Base-by-base conservation (phyloP, 164 flowering plant species). In the Amborella trichopoda region DNA sequence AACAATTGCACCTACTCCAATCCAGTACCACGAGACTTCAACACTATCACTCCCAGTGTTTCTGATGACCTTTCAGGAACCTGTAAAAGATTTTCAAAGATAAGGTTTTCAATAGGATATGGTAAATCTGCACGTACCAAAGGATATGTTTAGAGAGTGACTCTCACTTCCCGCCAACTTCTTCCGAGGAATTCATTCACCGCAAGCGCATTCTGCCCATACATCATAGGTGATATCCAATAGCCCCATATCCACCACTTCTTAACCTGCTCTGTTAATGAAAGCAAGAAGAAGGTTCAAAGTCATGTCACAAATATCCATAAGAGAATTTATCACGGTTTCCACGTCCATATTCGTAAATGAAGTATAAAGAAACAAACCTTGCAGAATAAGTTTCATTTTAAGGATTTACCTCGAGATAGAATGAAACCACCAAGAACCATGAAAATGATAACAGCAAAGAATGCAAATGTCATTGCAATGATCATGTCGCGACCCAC, bases 171-270 rank as follows among this genome's bases (percentile, higher is more conserved):
- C 12, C 14, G 40, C 98, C 98, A 91, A 54, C 96, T 76, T 0
- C 88, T 74, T 46, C 96, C 80, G 52, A 54, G 59, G 71, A 91
- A 64, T 66, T 91, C 96, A 53, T 81, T 91, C 12, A 77, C 73
- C 0, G 74, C 17, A 2, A 83, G 10, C 41, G 95, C 81, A 63
- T 77, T 81, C 68, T 50, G 79, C 41, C 63, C 68, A 47, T 91
- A 91, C 5, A 75, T 44, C 54, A 91, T 4, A 22, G 96, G 98
- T 12, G 95, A 83, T 23, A 68, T 14, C 93, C 93, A 83, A 46
- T 73, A 77, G 37, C 76, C 98, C 98, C 98, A 91, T 6, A 48
- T 28, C 88, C 85, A 86, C 97, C 95, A 85, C 6, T 46, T 49
- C 43, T 27, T 40, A 11, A 51, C 25, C 3, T 51, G 12, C 34